Conservation (phyloP, 768 basidiomycete genomes). For the Mycena amicta region DNA sequence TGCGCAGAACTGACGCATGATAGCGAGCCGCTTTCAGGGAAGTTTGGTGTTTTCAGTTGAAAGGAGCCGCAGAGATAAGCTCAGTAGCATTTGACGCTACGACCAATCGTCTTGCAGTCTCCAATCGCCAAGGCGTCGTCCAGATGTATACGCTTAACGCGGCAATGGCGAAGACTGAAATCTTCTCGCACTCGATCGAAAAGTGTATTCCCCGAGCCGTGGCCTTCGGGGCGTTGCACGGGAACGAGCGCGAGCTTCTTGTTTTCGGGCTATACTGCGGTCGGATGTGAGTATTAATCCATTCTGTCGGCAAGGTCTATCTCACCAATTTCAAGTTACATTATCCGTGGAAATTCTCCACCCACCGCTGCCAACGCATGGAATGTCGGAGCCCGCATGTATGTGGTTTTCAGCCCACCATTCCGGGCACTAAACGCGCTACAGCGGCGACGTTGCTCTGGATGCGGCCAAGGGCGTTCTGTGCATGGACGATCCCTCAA, state of each 20-base stretch:
- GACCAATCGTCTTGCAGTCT: constrained; percentile 18
- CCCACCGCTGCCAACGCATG: not conserved
- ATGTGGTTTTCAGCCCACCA: not conserved
- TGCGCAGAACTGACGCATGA: no score
- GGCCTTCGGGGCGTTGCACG: constrained; percentile 12
- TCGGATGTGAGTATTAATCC: constrained; percentile 19
- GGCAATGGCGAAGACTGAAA: not conserved
- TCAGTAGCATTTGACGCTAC: constrained; percentile 21
- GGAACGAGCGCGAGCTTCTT: constrained; percentile 8
- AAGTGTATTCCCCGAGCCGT: constrained; percentile 15
- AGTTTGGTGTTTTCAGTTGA: constrained; percentile 4
- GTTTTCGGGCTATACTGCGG: constrained; percentile 21
- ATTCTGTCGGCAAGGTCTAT: no score
- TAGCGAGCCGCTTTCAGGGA: constrained; percentile 18
- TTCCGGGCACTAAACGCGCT: not conserved
- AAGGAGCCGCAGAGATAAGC: constrained; percentile 14
- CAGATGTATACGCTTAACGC: constrained; percentile 12
- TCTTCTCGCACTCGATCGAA: constrained; percentile 9
- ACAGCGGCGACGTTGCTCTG: constrained; percentile 14
- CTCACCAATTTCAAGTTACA: no score
- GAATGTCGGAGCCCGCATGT: constrained; percentile 16
- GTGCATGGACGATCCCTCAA: constrained; percentile 9
- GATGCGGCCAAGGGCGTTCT: constrained; percentile 14
- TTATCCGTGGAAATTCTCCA: constrained; percentile 1
- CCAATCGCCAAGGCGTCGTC: constrained; percentile 10